These are phyloP conservation scores for Heritiera fomes DNA, from an alignment of 345 rosid genomes.

Conservation along the genomic window DNA sequence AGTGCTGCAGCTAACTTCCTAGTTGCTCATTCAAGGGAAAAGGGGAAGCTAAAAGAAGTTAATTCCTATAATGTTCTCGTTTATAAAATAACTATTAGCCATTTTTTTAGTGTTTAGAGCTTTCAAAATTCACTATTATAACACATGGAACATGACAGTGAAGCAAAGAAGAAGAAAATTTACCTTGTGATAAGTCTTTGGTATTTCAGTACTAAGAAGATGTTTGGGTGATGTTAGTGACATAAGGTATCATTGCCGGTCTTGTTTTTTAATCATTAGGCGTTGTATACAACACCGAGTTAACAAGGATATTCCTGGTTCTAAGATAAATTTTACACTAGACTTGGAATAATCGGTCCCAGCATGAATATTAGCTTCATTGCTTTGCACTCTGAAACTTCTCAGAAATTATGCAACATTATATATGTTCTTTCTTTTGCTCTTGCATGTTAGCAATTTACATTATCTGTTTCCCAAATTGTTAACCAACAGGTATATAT, in stretches of 20 bases:
- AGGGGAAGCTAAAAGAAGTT: neutral
- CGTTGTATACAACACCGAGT: neutral
- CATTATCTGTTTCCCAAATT: neutral
- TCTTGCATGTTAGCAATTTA: neutral
- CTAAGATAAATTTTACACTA: neutral
- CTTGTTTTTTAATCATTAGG: neutral
- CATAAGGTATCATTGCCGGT: neutral
- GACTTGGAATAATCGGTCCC: neutral
- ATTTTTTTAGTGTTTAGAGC: neutral
- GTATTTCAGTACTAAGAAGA: neutral
- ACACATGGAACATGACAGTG: neutral
- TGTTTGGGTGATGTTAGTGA: neutral
- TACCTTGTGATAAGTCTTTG: no score
- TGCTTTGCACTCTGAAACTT: neutral
- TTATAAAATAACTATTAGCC: neutral
- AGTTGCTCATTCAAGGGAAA: no score
- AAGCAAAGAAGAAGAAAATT: no score
- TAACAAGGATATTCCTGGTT: neutral
- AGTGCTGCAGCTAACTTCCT: neutral
- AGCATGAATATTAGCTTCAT: neutral
- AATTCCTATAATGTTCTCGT: neutral
- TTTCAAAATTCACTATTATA: neutral
- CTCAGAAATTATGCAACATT: neutral
- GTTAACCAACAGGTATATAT: neutral
- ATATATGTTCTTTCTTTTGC: neutral